Evolutionary conservation across 441 rosid genomes (phyloP), one percentile per base, ranked within the genome.

Genomic region (Pelargonium cotyledonis): DNA sequence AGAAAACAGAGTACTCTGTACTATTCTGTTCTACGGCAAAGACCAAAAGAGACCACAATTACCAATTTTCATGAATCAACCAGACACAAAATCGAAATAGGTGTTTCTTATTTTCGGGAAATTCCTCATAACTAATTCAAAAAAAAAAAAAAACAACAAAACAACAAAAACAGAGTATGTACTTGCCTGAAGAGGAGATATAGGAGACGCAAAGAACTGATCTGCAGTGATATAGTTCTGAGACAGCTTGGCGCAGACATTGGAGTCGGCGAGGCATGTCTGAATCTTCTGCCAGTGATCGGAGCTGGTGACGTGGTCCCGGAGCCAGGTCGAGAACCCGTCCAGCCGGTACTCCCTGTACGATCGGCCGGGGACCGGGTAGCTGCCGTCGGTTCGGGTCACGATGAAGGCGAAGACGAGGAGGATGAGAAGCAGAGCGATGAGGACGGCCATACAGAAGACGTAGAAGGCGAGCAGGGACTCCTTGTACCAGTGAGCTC

Each of bases 151-250:
- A 21, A 21, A 21, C 38, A 35, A 35, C 6, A 35, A 35, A 35
- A 35, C 5, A 35, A 35, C 5, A 35, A 35, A 35, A 35, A 35
- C 38, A 35, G 38, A 35, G 6, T 4, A 35, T 6, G 38, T 35
- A 35, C 38, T 35, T 35, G 38, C 96, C 95, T 93, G 96, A 65
- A 93, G 84, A 69, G 98, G 96, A 47, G 92, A 85, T 81, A 90
- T 66, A 65, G 61, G 82, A 38, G 88, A 81, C 4, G 73, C 65
- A 51, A 80, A 89, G 83, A 88, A 89, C 73, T 90, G 96, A 72
- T 90, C 96, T 15, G 90, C 85, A 1, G 86, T 75, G n/a, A 82
- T 49, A 49, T 79, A 90, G 1, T 79, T 40, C 65, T 75, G 87
- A 10, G 53, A 69, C 65, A 88, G 68, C 75, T 80, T 82, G 40